Base-by-base conservation (phyloP, 176 grass and related monocot genomes). In the Bonia amplexicaulis region DNA sequence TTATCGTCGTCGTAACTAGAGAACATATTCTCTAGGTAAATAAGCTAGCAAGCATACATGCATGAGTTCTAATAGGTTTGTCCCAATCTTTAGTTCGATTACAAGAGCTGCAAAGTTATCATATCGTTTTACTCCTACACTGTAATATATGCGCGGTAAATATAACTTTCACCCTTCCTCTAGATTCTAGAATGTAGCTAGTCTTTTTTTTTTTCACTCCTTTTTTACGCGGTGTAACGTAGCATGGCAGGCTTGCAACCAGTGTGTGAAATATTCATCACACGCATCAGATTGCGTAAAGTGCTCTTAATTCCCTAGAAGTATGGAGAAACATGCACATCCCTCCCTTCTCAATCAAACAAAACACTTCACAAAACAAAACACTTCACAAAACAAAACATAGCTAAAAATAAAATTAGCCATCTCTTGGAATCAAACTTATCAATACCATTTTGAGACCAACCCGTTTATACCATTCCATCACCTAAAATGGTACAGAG, bases 341-440 rank as follows among this genome's bases (percentile, higher is more conserved):
- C 37, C 4, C 15, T 12, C 1, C 11, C 67, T 66, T 85, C 33
- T 40, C 12, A 23, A 37, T 23, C 39, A 66, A 57, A 47, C 2
- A 20, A 52, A 14, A 20, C 66, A 29, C 27, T 72, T 20, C 82
- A 77, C 31, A 61, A 66, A 57, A 46, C 2, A 20, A 51, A 14
- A 20, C 66, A 29, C 27, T 72, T 20, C 82, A 77, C 31, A 62
- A 86, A 62, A 72, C 3, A 80, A 40, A 41, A 12, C 42, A 76
- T 40, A 39, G 29, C 1, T 11, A 12, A 33, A 71, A 64, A 40
- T 35, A 69, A 53, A 88, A 33, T 31, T 45, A 64, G 51, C 62
- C 74, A 87, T 87, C 16, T 33, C 80, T 87, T 90, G 67, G 40
- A 87, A 87, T 84, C 73, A 37, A 6, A 37, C 35, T 37, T 37